Base-by-base conservation (phyloP, 2,329 filamentous ascomycete species). In the Ophiocordyceps camponoti-saundersi region DNA sequence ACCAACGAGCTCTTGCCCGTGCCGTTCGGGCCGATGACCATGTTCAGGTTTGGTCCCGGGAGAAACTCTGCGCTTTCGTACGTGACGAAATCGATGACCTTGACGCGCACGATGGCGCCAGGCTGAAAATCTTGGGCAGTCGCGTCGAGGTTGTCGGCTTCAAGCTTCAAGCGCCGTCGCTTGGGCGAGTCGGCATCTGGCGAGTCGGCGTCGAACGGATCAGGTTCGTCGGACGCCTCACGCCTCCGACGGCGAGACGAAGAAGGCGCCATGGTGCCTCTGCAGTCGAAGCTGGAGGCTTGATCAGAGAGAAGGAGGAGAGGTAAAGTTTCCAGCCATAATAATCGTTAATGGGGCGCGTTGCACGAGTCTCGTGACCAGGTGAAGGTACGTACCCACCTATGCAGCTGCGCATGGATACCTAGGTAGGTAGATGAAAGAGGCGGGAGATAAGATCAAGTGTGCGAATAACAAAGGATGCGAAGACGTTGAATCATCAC, bases 11-110 rank as follows among this genome's bases (percentile, higher is more conserved):
- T 96, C 66, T 98, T 98, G 47, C 92, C 92, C 0, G 92, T 96
- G 32, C 92, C 92, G 57, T 98, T 98, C n/a, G 92, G 92, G 0
- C 92, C 92, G 55, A 98, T 95, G 46, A 98, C 82, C 90, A 98
- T 96, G 61, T 98, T 98, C 57, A 98, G 65, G 59, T 85, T 90
- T 1, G 92, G 90, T 0, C 92, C 92, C 13, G 88, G 87, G 49
- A 82, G 78, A 62, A 96, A 95, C 53, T 95, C 89, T 47, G 88
- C 90, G 46, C 82, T 79, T 45, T 85, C 88, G 65, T 98, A 98
- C 0, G 92, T 98, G 47, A 98, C 87, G 56, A 98, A 98, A 63
- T 96, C 85, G 44, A 74, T 76, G 42, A 96, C 73, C 54, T 79
- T 82, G 44, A 98, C 87, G 34, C 89, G 79, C 44, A 95, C 80